Percentiles rank a stretch among this genome's conserved stretches.
These are phyloP conservation scores for Paramecium octaurelia DNA, from an alignment of 73 alveolate genomes.

Conservation along the genomic window DNA sequence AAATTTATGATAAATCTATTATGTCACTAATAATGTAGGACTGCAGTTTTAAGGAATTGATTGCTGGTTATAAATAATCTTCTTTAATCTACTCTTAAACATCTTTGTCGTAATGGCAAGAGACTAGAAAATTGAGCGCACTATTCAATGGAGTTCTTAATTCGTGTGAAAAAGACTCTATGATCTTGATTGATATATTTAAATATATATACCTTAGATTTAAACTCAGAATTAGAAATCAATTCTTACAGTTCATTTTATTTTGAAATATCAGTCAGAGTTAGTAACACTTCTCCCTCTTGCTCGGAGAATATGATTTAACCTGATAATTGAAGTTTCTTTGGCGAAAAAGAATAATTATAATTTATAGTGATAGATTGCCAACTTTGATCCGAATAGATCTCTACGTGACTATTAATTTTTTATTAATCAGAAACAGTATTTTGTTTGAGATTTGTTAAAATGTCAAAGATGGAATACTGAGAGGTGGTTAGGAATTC, in stretches of 20 bases:
- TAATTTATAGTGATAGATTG: not conserved
- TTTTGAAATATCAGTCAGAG: not conserved
- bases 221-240: not conserved
- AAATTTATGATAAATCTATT: not conserved
- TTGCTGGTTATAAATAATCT: not conserved
- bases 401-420: not conserved
- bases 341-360: not conserved
- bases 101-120: not conserved
- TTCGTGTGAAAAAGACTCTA: constrained; percentile 16
- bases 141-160: constrained; percentile 25
- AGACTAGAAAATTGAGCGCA: not conserved
- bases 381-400: not conserved
- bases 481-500: not conserved
- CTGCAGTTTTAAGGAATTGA: not conserved
- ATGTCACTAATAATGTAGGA: not conserved
- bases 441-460: not conserved
- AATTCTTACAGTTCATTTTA: not conserved
- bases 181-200: not conserved
- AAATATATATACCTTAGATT: constrained; percentile 2
- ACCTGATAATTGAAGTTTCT: not conserved
- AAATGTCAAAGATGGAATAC: not conserved
- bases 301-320: not conserved
- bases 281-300: not conserved
- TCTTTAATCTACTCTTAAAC: not conserved
- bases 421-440: not conserved